Evolutionary conservation across 2,329 filamentous ascomycete species (phyloP).

Genomic region (Xylariaceae sp.): DNA sequence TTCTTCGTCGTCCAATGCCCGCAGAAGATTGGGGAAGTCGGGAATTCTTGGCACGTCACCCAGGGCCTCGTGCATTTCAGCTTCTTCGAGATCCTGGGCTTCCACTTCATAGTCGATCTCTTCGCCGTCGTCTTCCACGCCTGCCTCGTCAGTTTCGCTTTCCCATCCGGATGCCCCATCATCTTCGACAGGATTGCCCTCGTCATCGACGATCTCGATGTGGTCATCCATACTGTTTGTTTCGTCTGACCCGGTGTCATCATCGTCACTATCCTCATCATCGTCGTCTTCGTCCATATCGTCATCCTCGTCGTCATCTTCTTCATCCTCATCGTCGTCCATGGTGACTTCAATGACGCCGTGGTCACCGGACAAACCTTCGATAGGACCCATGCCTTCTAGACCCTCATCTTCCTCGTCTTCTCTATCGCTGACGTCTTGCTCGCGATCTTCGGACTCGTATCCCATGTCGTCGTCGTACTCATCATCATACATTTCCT

Average conservation of each 20-base stretch:
- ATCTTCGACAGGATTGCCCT: constrained; percentile 50
- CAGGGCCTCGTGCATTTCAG: constrained; percentile 40
- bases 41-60: constrained; percentile 30
- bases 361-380: constrained; percentile 59
- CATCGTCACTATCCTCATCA: constrained; percentile 52
- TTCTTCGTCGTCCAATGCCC: constrained; percentile 44
- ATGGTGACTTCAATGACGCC: constrained; percentile 70
- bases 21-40: constrained; percentile 45
- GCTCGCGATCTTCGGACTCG: constrained; percentile 66
- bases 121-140: constrained; percentile 44
- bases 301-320: constrained; percentile 55
- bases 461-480: constrained; percentile 93
- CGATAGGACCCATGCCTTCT: constrained; percentile 77
- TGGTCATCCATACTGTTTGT: constrained; percentile 43
- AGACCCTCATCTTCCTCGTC: constrained; percentile 59
- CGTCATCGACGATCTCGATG: constrained; percentile 58
- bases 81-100: constrained; percentile 47
- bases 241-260: constrained; percentile 56
- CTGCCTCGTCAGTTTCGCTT: constrained; percentile 50
- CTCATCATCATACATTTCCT: constrained; percentile 89
- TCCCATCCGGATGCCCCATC: constrained; percentile 56
- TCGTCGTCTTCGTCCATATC: constrained; percentile 56
- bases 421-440: constrained; percentile 84
- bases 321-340: constrained; percentile 59
- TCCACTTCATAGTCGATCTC: constrained; percentile 47